These are phyloP conservation scores for Colletotrichum sidae DNA, from an alignment of 2,329 filamentous ascomycete genomes.

Conservation along the genomic window DNA sequence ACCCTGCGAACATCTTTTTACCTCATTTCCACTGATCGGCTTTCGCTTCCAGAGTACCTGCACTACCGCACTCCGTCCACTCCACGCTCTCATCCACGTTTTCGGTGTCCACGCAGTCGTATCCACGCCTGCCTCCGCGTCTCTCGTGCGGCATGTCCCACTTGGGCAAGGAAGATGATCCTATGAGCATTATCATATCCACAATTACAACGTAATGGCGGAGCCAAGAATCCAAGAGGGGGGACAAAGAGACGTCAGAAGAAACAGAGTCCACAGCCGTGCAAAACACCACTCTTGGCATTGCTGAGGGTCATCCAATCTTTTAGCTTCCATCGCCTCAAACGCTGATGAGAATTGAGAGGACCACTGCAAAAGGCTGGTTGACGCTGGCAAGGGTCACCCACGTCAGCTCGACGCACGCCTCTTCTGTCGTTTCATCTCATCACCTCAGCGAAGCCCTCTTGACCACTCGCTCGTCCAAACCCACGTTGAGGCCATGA, in stretches of 20 bases:
- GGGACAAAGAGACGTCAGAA: background rate
- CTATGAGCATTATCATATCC: background rate
- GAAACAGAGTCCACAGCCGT: constrained; percentile 14
- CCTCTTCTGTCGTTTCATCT: constrained; percentile 33
- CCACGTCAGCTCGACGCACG: background rate
- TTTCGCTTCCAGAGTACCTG: constrained; percentile 5
- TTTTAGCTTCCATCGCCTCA: constrained; percentile 37
- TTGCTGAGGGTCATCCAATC: constrained; percentile 26
- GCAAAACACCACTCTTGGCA: constrained; percentile 27
- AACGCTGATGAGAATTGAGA: constrained; percentile 31
- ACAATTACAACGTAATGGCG: constrained; percentile 2
- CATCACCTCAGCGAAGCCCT: constrained; percentile 26
- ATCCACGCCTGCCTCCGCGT: constrained; percentile 17
- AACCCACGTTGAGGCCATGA: constrained; percentile 17
- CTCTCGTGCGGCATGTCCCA: constrained; percentile 16
- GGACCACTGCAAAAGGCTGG: constrained; percentile 4
- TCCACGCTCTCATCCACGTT: background rate
- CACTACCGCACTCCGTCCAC: background rate
- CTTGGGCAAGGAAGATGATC: background rate
- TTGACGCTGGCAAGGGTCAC: background rate
- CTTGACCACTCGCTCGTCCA: constrained; percentile 34
- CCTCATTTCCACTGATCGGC: constrained; percentile 17
- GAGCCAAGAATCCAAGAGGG: background rate
- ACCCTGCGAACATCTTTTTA: constrained; percentile 31
- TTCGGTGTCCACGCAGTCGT: background rate